Evolutionary conservation across 768 basidiomycete species (phyloP).

Genomic region (Suillus luteus): DNA sequence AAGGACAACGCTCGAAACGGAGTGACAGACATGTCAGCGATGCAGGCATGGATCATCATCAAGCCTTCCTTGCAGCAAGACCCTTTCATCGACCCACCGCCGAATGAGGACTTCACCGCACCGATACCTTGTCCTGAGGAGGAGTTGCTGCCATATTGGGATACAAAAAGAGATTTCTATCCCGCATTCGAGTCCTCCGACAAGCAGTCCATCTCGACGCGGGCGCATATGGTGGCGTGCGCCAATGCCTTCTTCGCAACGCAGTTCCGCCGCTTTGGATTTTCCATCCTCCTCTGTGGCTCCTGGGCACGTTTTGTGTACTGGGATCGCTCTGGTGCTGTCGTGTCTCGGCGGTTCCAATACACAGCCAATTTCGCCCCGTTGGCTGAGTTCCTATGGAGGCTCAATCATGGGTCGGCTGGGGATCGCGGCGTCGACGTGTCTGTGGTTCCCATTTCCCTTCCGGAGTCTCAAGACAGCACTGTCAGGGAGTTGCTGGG

Average conservation of each 20-base stretch:
- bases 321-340: constrained; percentile 37
- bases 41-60: constrained; percentile 1
- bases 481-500: not conserved
- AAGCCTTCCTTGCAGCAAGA: not conserved
- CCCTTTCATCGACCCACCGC: not conserved
- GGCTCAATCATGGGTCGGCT: constrained; percentile 21
- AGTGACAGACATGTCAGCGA: constrained; percentile 22
- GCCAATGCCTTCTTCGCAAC: constrained; percentile 2
- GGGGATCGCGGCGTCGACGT: constrained; percentile 26
- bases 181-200: not conserved
- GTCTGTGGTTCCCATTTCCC: constrained; percentile 22
- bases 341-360: constrained; percentile 29
- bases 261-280: constrained; percentile 36
- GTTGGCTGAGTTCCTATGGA: constrained; percentile 30
- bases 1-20: too few species aligned
- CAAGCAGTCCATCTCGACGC: not conserved
- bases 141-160: not conserved
- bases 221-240: constrained; percentile 2
- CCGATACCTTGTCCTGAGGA: not conserved
- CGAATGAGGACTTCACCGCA: not conserved
- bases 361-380: constrained; percentile 17
- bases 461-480: constrained; percentile 12
- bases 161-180: not conserved
- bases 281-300: constrained; percentile 32
- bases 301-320: constrained; percentile 32